phyloP scores from a whole-genome alignment of 768 basidiomycete species.

The Boletus patriciae region DNA sequence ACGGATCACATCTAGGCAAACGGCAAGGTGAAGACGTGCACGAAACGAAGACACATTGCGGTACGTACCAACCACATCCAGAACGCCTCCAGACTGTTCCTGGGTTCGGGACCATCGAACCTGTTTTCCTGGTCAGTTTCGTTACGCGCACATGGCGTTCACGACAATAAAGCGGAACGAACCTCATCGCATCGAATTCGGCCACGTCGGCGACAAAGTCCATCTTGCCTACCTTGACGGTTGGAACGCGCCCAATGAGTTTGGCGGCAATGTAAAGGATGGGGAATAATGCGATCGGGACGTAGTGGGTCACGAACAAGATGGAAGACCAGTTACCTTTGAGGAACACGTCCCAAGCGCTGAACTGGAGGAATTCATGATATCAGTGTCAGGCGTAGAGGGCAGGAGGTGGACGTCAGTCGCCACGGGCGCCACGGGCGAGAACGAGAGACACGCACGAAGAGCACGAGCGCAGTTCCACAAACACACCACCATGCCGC shows the following conservation, averaged over 20 bases:
- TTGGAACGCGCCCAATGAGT: slow-evolving; percentile 8
- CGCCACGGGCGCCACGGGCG: slow-evolving; percentile 27
- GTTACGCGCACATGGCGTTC: no score
- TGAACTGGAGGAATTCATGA: slow-evolving; percentile 28
- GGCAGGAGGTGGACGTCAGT: background rate
- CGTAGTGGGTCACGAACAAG: slow-evolving; percentile 43
- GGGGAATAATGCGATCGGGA: slow-evolving; percentile 47
- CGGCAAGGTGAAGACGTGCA: background rate
- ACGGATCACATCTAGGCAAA: no score
- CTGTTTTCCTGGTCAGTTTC: slow-evolving; percentile 7
- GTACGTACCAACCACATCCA: slow-evolving; percentile 32
- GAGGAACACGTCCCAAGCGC: slow-evolving; percentile 42
- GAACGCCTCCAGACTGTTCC: slow-evolving; percentile 26
- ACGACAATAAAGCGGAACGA: background rate
- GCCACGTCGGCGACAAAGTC: slow-evolving; percentile 26
- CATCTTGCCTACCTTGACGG: slow-evolving; percentile 20
- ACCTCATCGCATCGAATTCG: slow-evolving; percentile 33
- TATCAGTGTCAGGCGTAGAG: no score
- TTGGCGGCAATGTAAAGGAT: slow-evolving; percentile 40
- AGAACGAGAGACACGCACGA: slow-evolving; percentile 26
- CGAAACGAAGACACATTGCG: background rate
- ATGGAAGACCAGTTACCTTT: slow-evolving; percentile 36
- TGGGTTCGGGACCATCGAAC: slow-evolving; percentile 29
- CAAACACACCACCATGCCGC: no score
- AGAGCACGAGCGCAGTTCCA: no score